Conservation (phyloP, 2,329 filamentous ascomycete genomes). For the Ophiostoma sp. region DNA sequence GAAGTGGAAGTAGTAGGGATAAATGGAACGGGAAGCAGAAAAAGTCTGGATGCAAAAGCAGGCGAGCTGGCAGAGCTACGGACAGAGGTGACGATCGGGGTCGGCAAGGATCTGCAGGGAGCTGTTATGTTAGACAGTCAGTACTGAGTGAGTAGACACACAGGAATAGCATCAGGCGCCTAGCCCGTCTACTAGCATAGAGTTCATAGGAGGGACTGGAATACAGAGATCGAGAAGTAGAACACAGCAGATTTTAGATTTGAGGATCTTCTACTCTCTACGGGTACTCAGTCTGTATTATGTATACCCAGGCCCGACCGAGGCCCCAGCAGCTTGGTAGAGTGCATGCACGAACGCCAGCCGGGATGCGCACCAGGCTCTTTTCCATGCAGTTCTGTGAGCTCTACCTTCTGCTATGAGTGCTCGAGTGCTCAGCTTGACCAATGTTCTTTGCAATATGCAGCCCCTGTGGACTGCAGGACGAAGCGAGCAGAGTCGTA, state of each 20-base stretch:
- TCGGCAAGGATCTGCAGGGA: neutral
- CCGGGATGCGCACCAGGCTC: neutral
- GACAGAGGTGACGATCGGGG: neutral
- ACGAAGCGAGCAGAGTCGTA: constrained; percentile 6
- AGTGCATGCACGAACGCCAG: neutral
- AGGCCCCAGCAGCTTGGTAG: neutral
- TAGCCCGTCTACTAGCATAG: neutral
- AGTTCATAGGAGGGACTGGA: neutral
- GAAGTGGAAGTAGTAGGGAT: neutral
- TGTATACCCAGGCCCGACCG: no score
- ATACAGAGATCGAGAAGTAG: neutral
- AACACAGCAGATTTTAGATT: neutral
- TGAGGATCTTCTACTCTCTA: no score
- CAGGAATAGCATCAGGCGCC: neutral
- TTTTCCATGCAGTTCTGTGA: no score
- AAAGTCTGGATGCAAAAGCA: neutral
- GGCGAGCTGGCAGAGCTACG: neutral
- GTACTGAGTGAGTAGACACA: neutral
- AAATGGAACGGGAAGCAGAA: neutral
- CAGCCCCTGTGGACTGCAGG: neutral
- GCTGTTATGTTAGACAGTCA: neutral
- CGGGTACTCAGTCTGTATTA: no score
- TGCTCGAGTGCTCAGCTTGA: neutral
- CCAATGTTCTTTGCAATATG: neutral
- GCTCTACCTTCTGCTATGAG: neutral